A percentile compares a stretch with the other conserved stretches of the same genome.
Evolutionary conservation across 192 early-diverging fungal species (phyloP).

Genomic region (Rhizophagus clarus): DNA sequence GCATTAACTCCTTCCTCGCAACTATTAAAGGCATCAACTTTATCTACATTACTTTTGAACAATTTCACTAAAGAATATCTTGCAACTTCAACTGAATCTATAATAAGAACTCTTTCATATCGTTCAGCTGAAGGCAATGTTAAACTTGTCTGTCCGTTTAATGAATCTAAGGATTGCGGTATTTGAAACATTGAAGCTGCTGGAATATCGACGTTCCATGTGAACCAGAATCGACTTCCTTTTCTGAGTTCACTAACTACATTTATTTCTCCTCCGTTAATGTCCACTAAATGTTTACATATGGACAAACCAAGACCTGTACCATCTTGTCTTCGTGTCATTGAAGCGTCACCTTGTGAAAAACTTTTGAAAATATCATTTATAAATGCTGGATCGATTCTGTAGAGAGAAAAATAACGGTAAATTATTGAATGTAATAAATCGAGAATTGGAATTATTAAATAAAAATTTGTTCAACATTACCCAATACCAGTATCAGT

Average conservation of each 20-base stretch:
- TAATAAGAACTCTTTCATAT: conserved; percentile 28
- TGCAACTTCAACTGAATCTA: conserved; percentile 24
- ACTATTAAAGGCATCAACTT: conserved; percentile 33
- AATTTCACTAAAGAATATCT: conserved; percentile 5
- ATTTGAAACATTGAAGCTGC: conserved; percentile 35
- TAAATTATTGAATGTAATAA: not conserved
- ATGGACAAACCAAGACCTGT: conserved; percentile 80
- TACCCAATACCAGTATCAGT: conserved; percentile 72
- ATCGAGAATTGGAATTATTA: not conserved
- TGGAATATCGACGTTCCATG: conserved; percentile 36
- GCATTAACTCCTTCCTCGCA: conserved; percentile 34
- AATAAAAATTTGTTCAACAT: not conserved
- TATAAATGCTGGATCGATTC: conserved; percentile 64
- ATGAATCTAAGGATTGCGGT: conserved; percentile 8
- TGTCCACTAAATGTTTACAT: conserved; percentile 68
- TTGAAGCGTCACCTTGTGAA: conserved; percentile 68
- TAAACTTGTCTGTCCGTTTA: conserved; percentile 2
- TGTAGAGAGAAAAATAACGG: not conserved
- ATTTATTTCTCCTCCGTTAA: conserved; percentile 70
- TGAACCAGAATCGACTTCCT: conserved; percentile 72
- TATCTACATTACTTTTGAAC: not conserved
- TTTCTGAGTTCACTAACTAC: conserved; percentile 62
- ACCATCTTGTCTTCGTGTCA: conserved; percentile 71
- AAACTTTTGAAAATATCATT: conserved; percentile 71
- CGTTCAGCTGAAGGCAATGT: conserved; percentile 24